Percentiles rank a stretch among this genome's conserved stretches.
Conservation (phyloP, 2,329 filamentous ascomycete genomes). For the Curvularia verruculosa region DNA sequence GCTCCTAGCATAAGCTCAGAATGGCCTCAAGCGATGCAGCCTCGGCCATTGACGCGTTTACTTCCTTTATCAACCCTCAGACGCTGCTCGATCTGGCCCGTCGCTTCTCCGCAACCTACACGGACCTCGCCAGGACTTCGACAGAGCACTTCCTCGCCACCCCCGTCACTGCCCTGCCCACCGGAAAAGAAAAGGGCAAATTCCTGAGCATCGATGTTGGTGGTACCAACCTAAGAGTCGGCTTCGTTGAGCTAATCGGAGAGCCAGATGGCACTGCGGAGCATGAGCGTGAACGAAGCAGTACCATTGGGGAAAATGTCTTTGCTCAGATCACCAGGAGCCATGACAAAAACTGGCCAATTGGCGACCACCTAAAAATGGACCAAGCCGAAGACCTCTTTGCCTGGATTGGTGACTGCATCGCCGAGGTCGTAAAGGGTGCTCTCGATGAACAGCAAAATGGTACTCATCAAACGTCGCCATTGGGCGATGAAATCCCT, state of each 20-base stretch:
- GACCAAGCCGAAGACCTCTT: slow-evolving; percentile 78
- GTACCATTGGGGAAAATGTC: slow-evolving; percentile 26
- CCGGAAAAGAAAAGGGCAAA: slow-evolving; percentile 70
- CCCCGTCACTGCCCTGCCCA: slow-evolving; percentile 49
- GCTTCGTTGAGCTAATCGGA: slow-evolving; percentile 67
- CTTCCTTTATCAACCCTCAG: slow-evolving; percentile 39
- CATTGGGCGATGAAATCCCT: slow-evolving; percentile 56
- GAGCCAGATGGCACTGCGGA: slow-evolving; percentile 43
- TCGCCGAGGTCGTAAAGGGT: slow-evolving; percentile 72
- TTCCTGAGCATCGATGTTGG: slow-evolving; percentile 58
- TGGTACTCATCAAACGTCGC: slow-evolving; percentile 30
- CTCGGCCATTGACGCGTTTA: slow-evolving; percentile 37
- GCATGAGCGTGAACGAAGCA: slow-evolving; percentile 18
- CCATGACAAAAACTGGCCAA: slow-evolving; percentile 75
- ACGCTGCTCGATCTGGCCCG: slow-evolving; percentile 43
- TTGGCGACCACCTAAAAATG: slow-evolving; percentile 73
- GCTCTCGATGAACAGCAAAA: slow-evolving; percentile 52
- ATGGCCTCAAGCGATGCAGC: slow-evolving; percentile 27
- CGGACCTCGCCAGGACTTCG: slow-evolving; percentile 42
- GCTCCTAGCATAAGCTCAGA: slow-evolving; percentile 10
- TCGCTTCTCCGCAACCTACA: slow-evolving; percentile 47
- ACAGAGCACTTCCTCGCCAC: slow-evolving; percentile 50
- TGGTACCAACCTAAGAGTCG: slow-evolving; percentile 71
- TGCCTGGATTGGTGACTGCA: slow-evolving; percentile 79
- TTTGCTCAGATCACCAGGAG: slow-evolving; percentile 59